Evolutionary conservation across 140 eudicot genomes (phyloP), one percentile per base, ranked within the genome.

Genomic region (Cichorium intybus): DNA sequence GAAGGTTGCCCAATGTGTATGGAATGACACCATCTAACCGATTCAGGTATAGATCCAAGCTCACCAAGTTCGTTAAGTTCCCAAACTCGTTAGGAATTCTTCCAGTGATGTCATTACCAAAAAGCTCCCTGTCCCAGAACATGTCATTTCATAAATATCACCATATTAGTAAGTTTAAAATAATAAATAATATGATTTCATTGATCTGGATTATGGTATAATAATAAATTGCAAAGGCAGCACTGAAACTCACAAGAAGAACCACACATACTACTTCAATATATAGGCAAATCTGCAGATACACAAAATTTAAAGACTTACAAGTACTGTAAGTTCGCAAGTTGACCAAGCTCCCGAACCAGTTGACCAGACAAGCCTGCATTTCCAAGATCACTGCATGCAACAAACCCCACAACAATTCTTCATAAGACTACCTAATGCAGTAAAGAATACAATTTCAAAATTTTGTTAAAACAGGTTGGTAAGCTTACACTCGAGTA

Each of bases 21-120:
- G 97, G 97, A 65, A 90, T 87, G 10, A 34, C 68, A 41, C 95
- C 94, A 8, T 24, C 64, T 34, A 90, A 78, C 5, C 8, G 75
- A 77, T 90, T 90, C 64, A 67, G 29, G 73, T 87, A 90, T 68
- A 90, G 97, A 86, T 90, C 95, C 94, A 90, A 82, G 80, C 94
- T 87, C 82, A 84, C 78, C 81, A 90, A 83, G 56, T 75, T 71
- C 29, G 88, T 83, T 59, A 89, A 81, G 71, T 89, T 81, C 64
- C 97, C 97, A 7, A 89, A 78, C 74, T 85, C 97, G 60, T 4
- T 2, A 21, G 95, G 97, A 64, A 89, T 52, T 56, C 35, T 76
- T 63, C 97, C 97, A n/a, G 76, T 83, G 56, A 89, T 78, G 75
- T 85, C 76, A 66, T 89, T 90, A 66, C 85, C 70, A 67, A 81